Evolutionary conservation across 441 rosid genomes (phyloP).

Genomic region (Daphne laureola): DNA sequence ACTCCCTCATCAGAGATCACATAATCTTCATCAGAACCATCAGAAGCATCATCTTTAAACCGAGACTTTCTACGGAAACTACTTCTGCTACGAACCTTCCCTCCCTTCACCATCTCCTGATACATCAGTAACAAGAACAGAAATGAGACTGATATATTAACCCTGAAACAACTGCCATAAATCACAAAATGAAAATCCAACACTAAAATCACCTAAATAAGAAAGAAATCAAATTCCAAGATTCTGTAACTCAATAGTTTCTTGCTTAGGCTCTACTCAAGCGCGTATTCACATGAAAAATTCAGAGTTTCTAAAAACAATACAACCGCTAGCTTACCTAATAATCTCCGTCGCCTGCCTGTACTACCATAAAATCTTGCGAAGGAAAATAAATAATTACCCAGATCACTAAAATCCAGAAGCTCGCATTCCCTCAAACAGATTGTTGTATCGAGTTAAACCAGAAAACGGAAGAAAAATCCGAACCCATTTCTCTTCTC

Average conservation of each 20-base stretch:
- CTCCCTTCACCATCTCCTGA: conserved; percentile 78
- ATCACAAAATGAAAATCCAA: conserved; percentile 23
- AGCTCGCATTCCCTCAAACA: conserved; percentile 2
- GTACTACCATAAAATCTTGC: conserved; percentile 16
- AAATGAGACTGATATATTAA: conserved; percentile 21
- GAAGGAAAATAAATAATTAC: conserved; percentile 21
- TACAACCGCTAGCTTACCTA: conserved; percentile 10
- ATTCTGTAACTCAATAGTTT: conserved; percentile 22
- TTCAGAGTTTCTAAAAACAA: conserved; percentile 11
- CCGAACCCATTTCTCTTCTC: neutral
- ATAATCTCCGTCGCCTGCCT: conserved; percentile 31
- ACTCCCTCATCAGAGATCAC: conserved; percentile 68
- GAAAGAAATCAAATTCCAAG: conserved; percentile 16
- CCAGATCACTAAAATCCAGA: conserved; percentile 30
- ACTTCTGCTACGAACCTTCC: conserved; percentile 41
- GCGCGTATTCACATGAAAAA: conserved; percentile 22
- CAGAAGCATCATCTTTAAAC: conserved; percentile 57
- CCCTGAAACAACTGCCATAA: conserved; percentile 17
- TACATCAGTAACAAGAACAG: conserved; percentile 18
- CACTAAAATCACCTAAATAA: neutral
- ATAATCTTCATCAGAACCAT: conserved; percentile 95
- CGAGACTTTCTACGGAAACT: conserved; percentile 39
- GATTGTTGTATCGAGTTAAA: neutral
- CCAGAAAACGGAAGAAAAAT: neutral
- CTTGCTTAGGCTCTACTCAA: conserved; percentile 30